phyloP scores from a whole-genome alignment of 768 basidiomycete species.

The Termitomyces sp. region DNA sequence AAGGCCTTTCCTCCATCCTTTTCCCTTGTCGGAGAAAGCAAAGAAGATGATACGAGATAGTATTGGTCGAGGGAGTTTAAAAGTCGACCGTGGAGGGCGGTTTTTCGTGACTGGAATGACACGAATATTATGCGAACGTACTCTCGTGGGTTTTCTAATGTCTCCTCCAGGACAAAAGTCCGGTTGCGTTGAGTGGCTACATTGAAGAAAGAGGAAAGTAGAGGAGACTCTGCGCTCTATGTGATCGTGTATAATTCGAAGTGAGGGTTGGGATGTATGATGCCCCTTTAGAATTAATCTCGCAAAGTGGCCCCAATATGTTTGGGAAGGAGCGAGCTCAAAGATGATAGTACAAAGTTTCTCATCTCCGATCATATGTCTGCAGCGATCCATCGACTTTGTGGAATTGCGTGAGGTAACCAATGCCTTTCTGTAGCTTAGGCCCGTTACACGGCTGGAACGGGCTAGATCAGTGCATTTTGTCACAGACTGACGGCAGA shows the following conservation, averaged over 20 bases:
- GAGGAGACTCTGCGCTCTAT: background rate
- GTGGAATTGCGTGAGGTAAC: background rate
- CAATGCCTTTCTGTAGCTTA: background rate
- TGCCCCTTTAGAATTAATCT: background rate
- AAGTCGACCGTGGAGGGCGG: background rate
- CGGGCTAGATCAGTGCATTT: background rate
- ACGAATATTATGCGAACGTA: background rate
- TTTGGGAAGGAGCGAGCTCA: background rate
- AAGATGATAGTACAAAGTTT: slow-evolving; percentile 6
- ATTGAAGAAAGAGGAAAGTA: slow-evolving; percentile 3
- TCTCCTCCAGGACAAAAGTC: slow-evolving; percentile 1
- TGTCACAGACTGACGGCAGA: background rate
- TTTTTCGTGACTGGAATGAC: background rate
- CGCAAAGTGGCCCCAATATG: slow-evolving; percentile 6
- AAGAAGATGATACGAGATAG: slow-evolving; percentile 1
- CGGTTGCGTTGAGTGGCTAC: slow-evolving; percentile 3
- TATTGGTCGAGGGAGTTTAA: slow-evolving; percentile 2
- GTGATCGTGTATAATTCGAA: slow-evolving; percentile 1
- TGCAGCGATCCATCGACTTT: background rate
- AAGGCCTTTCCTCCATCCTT: slow-evolving; percentile 9
- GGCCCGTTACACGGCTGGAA: background rate
- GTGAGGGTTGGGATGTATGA: background rate
- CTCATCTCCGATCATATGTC: background rate
- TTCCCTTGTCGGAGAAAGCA: background rate
- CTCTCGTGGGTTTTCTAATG: background rate